Evolutionary conservation across 495 filamentous ascomycete genomes (phyloP).

Genomic region (Aspergillus bridgeri): DNA sequence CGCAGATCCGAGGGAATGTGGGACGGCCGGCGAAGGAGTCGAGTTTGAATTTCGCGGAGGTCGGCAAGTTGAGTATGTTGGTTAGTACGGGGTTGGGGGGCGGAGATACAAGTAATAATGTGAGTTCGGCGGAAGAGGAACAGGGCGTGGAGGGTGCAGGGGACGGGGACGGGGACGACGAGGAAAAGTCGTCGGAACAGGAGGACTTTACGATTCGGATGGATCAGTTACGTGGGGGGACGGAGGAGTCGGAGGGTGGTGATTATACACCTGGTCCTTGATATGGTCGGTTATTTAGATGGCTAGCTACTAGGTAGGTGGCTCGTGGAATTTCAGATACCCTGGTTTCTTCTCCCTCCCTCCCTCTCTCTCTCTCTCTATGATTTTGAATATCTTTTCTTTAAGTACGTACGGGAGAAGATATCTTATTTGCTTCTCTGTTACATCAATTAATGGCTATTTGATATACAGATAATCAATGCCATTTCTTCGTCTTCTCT

Average conservation of each 20-base stretch:
- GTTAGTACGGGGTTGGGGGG: constrained; percentile 31
- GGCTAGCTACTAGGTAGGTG: background rate
- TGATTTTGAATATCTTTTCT: background rate
- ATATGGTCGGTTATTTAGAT: background rate
- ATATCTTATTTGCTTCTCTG: too few species aligned
- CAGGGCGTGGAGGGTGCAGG: background rate
- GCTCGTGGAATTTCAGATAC: background rate
- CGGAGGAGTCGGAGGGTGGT: constrained; percentile 22
- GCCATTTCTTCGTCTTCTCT: too few species aligned
- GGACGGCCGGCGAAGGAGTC: constrained; percentile 26
- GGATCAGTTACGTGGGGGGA: constrained; percentile 21
- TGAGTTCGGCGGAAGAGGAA: constrained; percentile 19
- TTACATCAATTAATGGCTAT: too few species aligned
- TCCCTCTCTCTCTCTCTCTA: background rate
- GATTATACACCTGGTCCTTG: constrained; percentile 18
- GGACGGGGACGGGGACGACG: background rate
- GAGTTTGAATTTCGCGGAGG: constrained; percentile 24
- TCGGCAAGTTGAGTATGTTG: constrained; percentile 35
- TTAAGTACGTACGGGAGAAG: too few species aligned
- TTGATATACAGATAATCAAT: too few species aligned
- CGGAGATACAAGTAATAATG: constrained; percentile 21
- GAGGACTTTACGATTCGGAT: constrained; percentile 19
- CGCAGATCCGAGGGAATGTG: constrained; percentile 21
- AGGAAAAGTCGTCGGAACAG: constrained; percentile 7
- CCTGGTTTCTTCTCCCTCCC: background rate